Evolutionary conservation across 208 protist species (phyloP), one percentile per base, ranked within the genome.

Genomic region (Paratrypanosoma confusum): DNA sequence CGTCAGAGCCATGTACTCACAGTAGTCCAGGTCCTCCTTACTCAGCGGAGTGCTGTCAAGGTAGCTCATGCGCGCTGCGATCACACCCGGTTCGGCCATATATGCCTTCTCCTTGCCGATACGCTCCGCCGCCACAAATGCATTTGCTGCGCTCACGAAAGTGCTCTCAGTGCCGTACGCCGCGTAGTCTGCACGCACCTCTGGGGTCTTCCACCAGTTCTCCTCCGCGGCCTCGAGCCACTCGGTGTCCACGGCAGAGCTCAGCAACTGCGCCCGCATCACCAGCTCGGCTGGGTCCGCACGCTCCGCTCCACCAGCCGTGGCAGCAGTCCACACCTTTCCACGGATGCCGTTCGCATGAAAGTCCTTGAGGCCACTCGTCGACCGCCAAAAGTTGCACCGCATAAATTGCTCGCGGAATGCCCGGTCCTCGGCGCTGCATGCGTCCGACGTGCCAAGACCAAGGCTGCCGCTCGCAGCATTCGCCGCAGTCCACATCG

Each of bases 131-230:
- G 52, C 60, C 39, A 22, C 54, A 39, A 55, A 41, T 2, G 45
- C 40, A 23, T 41, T 52, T 17, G 33, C 42, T 22, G 42, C 46
- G 33, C 46, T 43, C 13, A 61, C 17, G 36, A 61, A 46, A 8
- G 24, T 45, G 21, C 60, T 47, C 38, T 41, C 39, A 6, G 44
- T 38, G 32, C 60, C 60, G 36, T 67, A 47, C 7, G 35, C 46
- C 31, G 27, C 41, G 40, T 44, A 56, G 33, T 67, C 60, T 23
- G 31, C 60, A n/a, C 42, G 3, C 7, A 56, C 39, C 10, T 57
- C 60, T 13, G 60, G 46, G 17, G 60, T 34, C 25, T 63, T 67
- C 60, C 60, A 67, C 60, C 60, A 67, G 39, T 67, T 64, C 22
- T 8, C 17, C 29, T 63, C 45, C 38, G 63, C 42, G 3, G 42